Evolutionary conservation across 225 moss, liverwort and hornwort species (phyloP).

Genomic region (Polytrichum commune): DNA sequence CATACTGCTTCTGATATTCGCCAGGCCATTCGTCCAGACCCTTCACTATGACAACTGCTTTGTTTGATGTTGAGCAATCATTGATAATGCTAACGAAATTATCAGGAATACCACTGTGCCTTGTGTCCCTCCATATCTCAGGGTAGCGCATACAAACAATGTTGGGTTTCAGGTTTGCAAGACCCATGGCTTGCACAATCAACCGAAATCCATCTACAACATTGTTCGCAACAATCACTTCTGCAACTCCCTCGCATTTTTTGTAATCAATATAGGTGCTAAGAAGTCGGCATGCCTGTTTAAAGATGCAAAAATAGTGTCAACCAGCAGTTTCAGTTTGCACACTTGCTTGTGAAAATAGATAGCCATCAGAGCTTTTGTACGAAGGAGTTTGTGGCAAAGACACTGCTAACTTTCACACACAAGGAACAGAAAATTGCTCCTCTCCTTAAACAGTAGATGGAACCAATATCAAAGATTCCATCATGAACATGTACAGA

Average conservation of each 20-base stretch:
- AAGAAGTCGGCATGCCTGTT: slow-evolving; percentile 82
- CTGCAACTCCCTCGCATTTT: slow-evolving; percentile 98
- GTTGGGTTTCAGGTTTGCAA: slow-evolving; percentile 96
- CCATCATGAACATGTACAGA: too few species aligned
- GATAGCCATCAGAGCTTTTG: too few species aligned
- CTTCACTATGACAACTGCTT: slow-evolving; percentile 98
- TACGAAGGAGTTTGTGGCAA: too few species aligned
- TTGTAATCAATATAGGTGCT: slow-evolving; percentile 91
- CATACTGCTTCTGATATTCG: slow-evolving; percentile 88
- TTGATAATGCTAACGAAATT: slow-evolving; percentile 93
- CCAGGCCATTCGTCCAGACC: slow-evolving; percentile 99
- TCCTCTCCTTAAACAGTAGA: too few species aligned
- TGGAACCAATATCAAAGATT: too few species aligned
- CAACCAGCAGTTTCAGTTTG: too few species aligned
- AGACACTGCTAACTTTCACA: too few species aligned
- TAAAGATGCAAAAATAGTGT: neutral
- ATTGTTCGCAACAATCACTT: slow-evolving; percentile 87
- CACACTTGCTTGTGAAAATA: too few species aligned
- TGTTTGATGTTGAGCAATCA: slow-evolving; percentile 92
- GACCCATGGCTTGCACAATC: slow-evolving; percentile 97
- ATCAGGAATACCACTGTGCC: slow-evolving; percentile 63
- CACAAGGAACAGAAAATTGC: too few species aligned
- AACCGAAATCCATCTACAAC: slow-evolving; percentile 89
- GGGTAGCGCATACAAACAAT: slow-evolving; percentile 99
- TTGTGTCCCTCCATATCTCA: slow-evolving; percentile 91